phyloP scores from a whole-genome alignment of 257 asterid species.

The Salvia miltiorrhiza region DNA sequence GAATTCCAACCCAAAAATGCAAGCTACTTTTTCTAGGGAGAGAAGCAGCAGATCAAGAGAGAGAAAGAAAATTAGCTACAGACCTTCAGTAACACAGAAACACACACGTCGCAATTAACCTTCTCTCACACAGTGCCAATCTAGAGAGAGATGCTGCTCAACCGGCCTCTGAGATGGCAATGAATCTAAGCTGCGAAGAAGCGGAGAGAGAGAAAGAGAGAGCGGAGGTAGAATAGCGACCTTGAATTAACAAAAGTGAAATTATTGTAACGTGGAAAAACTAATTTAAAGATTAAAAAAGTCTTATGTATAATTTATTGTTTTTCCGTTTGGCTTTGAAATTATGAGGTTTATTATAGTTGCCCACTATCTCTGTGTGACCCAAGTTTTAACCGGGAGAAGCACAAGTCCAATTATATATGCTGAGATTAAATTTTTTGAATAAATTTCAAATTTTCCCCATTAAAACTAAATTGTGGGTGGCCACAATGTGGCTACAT shows the following conservation, averaged over 20 bases:
- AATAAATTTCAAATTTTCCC: too few species aligned
- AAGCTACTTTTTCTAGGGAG: constrained; percentile 10
- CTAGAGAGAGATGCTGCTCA: constrained; percentile 3
- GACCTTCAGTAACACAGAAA: neutral
- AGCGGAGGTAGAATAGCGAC: constrained; percentile 6
- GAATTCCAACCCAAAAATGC: constrained; percentile 20
- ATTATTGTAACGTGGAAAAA: constrained; percentile 15
- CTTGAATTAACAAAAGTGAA: neutral
- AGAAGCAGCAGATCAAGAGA: constrained; percentile 31
- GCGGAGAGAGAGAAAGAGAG: constrained; percentile 19
- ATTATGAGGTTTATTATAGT: constrained; percentile 12
- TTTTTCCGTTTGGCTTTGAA: constrained; percentile 7
- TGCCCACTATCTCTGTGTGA: constrained; percentile 23
- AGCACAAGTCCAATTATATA: too few species aligned
- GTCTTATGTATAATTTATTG: constrained; percentile 12
- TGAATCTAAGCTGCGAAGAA: constrained; percentile 26
- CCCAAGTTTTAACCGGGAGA: too few species aligned
- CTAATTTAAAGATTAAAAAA: constrained; percentile 9
- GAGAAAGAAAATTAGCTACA: neutral
- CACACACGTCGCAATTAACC: neutral
- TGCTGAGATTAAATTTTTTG: too few species aligned
- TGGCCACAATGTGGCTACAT: too few species aligned
- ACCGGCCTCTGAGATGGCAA: constrained; percentile 16
- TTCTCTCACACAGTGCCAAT: neutral
- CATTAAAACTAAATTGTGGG: too few species aligned